Conservation (phyloP, 1,284 basidiomycete genomes). For the Kalmanozyma brasiliensis region DNA sequence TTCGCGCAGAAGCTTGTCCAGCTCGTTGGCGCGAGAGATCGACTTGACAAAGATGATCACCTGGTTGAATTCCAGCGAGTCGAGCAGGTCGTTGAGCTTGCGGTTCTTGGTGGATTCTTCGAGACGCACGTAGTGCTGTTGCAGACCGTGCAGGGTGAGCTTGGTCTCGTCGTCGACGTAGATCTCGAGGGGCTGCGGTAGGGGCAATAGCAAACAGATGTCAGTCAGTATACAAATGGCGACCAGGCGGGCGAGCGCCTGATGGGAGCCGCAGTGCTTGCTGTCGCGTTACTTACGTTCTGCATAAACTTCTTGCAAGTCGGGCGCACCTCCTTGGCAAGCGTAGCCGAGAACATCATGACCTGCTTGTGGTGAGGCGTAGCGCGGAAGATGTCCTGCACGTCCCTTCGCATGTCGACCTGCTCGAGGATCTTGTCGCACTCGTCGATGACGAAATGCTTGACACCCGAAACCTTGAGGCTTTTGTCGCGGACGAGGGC, state of each 20-base stretch:
- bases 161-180: conserved; percentile 99
- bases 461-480: conserved; percentile 65
- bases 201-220: neutral
- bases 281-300: too few relatives aligned
- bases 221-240: neutral
- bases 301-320: conserved; percentile 99
- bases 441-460: conserved; percentile 98
- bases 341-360: conserved; percentile 99
- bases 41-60: conserved; percentile 99
- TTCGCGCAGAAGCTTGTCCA: conserved; percentile 93
- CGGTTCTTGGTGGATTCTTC: conserved; percentile 96
- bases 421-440: conserved; percentile 99
- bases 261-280: too few relatives aligned
- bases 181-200: conserved; percentile 89
- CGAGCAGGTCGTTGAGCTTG: conserved; percentile 95
- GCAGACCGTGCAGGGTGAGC: conserved; percentile 95
- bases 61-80: conserved; percentile 98
- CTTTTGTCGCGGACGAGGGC: conserved; percentile 66
- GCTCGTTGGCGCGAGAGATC: conserved; percentile 91
- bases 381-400: conserved; percentile 99
- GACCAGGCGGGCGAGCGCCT: too few relatives aligned
- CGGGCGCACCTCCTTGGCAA: conserved; percentile 94
- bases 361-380: conserved; percentile 99
- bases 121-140: conserved; percentile 89
- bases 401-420: conserved; percentile 99